Percentiles rank a stretch among this genome's conserved stretches.
Conservation (phyloP, 192 early-diverging fungal genomes). For the Coemansia erecta region DNA sequence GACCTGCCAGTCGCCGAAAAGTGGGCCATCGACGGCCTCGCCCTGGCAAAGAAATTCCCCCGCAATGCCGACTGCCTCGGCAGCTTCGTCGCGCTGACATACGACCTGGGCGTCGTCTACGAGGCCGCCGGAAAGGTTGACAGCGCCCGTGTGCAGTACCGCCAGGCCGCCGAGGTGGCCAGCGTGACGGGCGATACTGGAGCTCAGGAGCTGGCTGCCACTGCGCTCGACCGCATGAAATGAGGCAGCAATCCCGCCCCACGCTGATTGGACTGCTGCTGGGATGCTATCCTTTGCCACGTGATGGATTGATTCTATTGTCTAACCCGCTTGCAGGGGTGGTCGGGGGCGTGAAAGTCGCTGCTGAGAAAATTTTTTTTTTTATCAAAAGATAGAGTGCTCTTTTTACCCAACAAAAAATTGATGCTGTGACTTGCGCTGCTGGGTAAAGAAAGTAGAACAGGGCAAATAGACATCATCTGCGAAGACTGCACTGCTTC, state of each 20-base stretch:
- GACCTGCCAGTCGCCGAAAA: slow-evolving; percentile 36
- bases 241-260: not conserved
- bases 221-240: slow-evolving; percentile 20
- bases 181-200: slow-evolving; percentile 18
- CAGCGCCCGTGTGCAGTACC: slow-evolving; percentile 48
- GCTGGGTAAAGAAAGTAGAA: no score
- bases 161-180: slow-evolving; percentile 38
- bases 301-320: slow-evolving; percentile 2
- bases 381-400: no score
- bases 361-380: no score
- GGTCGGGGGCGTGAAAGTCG: no score
- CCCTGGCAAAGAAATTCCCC: slow-evolving; percentile 40
- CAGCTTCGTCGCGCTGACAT: slow-evolving; percentile 51
- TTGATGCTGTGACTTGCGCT: no score
- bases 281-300: not conserved
- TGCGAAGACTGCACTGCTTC: not conserved
- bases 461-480: no score
- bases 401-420: no score
- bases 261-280: not conserved
- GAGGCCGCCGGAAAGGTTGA: slow-evolving; percentile 32
- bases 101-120: slow-evolving; percentile 44
- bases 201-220: slow-evolving; percentile 22
- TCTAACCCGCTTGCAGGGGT: no score
- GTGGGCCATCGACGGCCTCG: slow-evolving; percentile 40
- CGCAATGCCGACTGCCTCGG: slow-evolving; percentile 42